Evolutionary conservation across 148 eudicot genomes (phyloP).

Genomic region (Pharnaceum exiguum): DNA sequence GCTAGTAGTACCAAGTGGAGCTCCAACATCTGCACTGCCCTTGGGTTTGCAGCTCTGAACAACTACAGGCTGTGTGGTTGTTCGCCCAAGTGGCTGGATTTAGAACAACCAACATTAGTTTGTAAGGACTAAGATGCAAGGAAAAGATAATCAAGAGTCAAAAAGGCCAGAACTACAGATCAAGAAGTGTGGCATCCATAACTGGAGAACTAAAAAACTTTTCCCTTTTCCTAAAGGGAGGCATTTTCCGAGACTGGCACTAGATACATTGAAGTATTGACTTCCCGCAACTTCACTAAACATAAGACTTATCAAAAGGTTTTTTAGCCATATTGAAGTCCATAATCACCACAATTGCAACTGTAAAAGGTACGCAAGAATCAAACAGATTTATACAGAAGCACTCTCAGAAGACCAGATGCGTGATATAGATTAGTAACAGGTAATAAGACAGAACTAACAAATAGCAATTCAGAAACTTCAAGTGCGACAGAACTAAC

Average conservation of each 20-base stretch:
- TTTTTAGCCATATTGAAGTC: no score
- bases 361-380: no score
- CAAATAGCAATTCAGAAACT: no score
- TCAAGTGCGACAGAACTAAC: no score
- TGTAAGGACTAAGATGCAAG: not conserved
- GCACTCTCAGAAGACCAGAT: no score
- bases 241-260: not conserved
- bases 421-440: no score
- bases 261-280: no score
- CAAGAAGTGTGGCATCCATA: not conserved
- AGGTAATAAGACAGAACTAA: no score
- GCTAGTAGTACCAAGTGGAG: slow-evolving; percentile 22
- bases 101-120: not conserved
- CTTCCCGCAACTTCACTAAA: no score
- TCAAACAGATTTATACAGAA: no score
- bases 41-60: slow-evolving; percentile 31
- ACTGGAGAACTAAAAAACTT: not conserved
- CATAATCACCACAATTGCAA: no score
- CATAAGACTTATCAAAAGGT: no score
- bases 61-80: slow-evolving; percentile 20
- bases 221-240: not conserved
- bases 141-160: not conserved
- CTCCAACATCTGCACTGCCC: slow-evolving; percentile 18
- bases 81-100: slow-evolving; percentile 42
- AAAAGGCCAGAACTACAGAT: not conserved